phyloP scores from a whole-genome alignment of 176 grass and related monocot species.

The Hordeum marinum region DNA sequence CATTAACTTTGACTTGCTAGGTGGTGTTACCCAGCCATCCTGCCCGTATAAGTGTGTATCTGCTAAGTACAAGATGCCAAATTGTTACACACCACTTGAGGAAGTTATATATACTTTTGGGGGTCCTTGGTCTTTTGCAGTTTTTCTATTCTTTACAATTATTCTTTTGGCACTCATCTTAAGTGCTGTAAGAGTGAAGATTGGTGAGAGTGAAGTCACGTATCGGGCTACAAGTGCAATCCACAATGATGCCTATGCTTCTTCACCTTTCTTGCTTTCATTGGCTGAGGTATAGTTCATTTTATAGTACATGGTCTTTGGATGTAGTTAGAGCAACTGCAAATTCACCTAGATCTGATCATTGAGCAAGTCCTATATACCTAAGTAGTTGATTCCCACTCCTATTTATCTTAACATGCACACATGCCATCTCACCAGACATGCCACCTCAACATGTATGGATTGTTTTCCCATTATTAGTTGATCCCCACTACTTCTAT shows the following conservation, averaged over 20 bases:
- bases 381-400: neutral
- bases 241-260: constrained; percentile 70
- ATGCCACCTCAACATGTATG: neutral
- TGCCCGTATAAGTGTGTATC: constrained; percentile 94
- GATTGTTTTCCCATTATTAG: neutral
- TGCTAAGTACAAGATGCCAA: constrained; percentile 96
- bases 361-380: constrained; percentile 9
- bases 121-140: constrained; percentile 84
- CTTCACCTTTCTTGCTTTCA: constrained; percentile 92
- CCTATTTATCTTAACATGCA: neutral
- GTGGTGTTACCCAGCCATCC: constrained; percentile 72
- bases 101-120: constrained; percentile 90
- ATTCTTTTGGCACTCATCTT: constrained; percentile 81
- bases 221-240: constrained; percentile 69
- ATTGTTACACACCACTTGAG: constrained; percentile 96
- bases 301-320: constrained; percentile 16
- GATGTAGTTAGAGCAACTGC: neutral
- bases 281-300: constrained; percentile 78
- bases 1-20: constrained; percentile 46
- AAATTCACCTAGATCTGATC: constrained; percentile 1
- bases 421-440: neutral
- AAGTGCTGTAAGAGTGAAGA: constrained; percentile 92
- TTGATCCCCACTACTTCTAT: neutral
- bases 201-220: constrained; percentile 65
- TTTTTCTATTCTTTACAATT: constrained; percentile 69